A percentile compares a stretch with the other conserved stretches of the same genome.
These are phyloP conservation scores for Murraya paniculata DNA, from an alignment of 345 rosid species.

Conservation along the genomic window DNA sequence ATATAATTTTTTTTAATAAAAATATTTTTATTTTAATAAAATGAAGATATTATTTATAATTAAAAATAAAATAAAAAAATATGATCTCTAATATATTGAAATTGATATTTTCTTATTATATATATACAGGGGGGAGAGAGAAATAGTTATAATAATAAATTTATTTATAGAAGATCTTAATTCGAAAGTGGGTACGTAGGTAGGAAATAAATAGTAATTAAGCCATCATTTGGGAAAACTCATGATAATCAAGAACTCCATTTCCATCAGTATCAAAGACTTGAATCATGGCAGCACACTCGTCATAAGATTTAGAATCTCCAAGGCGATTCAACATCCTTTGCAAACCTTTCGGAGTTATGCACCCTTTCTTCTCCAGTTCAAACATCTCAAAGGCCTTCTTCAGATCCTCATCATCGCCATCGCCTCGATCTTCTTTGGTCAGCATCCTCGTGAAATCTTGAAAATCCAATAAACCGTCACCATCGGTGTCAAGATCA, in stretches of 20 bases:
- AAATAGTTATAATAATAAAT: too few relatives aligned
- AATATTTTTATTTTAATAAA: too few relatives aligned
- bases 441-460: conserved; percentile 67
- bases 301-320: conserved; percentile 57
- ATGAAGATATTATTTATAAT: too few relatives aligned
- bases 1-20: too few relatives aligned
- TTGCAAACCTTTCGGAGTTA: conserved; percentile 77
- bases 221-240: conserved; percentile 82
- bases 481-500: conserved; percentile 67
- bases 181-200: too few relatives aligned
- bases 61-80: too few relatives aligned
- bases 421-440: conserved; percentile 12
- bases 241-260: conserved; percentile 84
- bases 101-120: too few relatives aligned
- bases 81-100: too few relatives aligned
- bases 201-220: background rate
- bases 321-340: conserved; percentile 70
- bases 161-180: too few relatives aligned
- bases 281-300: conserved; percentile 79
- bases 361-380: conserved; percentile 75
- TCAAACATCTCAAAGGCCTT: conserved; percentile 89
- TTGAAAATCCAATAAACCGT: conserved; percentile 54
- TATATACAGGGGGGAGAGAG: too few relatives aligned
- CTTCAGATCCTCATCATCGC: conserved; percentile 49
- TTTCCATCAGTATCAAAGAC: conserved; percentile 74